phyloP scores from a whole-genome alignment of 805 yeast species.

The Starmera quercuum region DNA sequence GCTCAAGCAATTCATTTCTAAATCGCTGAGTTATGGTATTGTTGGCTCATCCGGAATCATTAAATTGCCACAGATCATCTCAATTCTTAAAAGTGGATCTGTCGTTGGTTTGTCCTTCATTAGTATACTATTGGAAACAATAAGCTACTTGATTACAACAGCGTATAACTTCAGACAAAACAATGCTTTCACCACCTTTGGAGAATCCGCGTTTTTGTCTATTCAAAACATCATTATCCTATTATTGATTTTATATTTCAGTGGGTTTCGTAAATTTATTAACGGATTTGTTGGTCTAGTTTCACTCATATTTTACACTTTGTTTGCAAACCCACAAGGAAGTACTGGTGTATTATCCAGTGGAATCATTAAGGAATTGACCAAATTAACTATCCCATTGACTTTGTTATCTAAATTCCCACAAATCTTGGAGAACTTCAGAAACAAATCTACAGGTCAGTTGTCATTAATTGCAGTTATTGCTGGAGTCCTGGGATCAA shows the following conservation, averaged over 20 bases:
- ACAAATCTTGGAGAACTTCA: constrained; percentile 30
- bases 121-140: constrained; percentile 25
- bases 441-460: constrained; percentile 34
- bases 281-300: constrained; percentile 13
- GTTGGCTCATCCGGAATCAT: constrained; percentile 28
- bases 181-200: constrained; percentile 30
- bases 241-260: constrained; percentile 19
- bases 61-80: constrained; percentile 33
- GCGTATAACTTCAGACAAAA: constrained; percentile 28
- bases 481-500: constrained; percentile 27
- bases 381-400: constrained; percentile 28
- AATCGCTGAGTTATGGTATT: constrained; percentile 27
- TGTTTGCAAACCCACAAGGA: constrained; percentile 12
- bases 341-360: constrained; percentile 17
- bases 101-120: constrained; percentile 28
- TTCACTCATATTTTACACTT: constrained; percentile 9
- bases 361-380: constrained; percentile 16
- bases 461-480: constrained; percentile 29
- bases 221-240: constrained; percentile 28
- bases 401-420: constrained; percentile 30
- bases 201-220: constrained; percentile 28
- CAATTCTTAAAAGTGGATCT: constrained; percentile 22
- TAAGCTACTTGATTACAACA: constrained; percentile 23
- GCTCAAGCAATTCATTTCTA: constrained; percentile 22
- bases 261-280: constrained; percentile 9